Evolutionary conservation across 1,284 basidiomycete species (phyloP).

Genomic region (Ganoderma sinense): DNA sequence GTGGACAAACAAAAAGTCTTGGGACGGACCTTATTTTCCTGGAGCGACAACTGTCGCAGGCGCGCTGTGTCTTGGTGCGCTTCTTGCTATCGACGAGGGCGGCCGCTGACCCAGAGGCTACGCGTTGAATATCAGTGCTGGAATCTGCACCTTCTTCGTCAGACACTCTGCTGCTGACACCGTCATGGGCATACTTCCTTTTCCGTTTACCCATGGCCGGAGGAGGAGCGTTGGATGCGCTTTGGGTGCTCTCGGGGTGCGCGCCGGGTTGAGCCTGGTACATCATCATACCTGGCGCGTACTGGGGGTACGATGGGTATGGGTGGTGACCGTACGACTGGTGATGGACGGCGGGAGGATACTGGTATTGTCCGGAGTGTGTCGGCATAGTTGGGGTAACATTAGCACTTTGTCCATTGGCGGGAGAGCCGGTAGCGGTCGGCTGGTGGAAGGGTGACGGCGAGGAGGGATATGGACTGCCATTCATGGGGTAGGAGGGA

Average conservation of each 20-base stretch:
- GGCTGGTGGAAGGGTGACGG: slow-evolving; percentile 66
- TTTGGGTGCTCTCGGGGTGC: slow-evolving; percentile 35
- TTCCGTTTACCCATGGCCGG: slow-evolving; percentile 65
- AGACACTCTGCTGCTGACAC: slow-evolving; percentile 52
- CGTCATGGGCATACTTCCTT: slow-evolving; percentile 58
- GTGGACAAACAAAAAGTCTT: slow-evolving; percentile 36
- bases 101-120: slow-evolving; percentile 33
- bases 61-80: slow-evolving; percentile 89
- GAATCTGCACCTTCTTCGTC: slow-evolving; percentile 67
- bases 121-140: slow-evolving; percentile 51
- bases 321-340: slow-evolving; percentile 51
- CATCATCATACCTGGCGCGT: slow-evolving; percentile 71
- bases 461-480: slow-evolving; percentile 49
- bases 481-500: slow-evolving; percentile 62
- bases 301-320: slow-evolving; percentile 66
- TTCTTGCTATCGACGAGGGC: slow-evolving; percentile 71
- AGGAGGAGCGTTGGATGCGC: slow-evolving; percentile 32
- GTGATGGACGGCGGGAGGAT: slow-evolving; percentile 57
- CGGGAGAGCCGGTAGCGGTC: slow-evolving; percentile 46
- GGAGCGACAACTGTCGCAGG: slow-evolving; percentile 91
- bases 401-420: slow-evolving; percentile 48
- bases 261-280: slow-evolving; percentile 53
- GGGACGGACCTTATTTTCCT: slow-evolving; percentile 85
- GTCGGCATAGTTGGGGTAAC: slow-evolving; percentile 50
- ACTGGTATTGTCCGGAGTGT: slow-evolving; percentile 57